Percentiles rank a stretch among this genome's conserved stretches.
Evolutionary conservation across 805 yeast genomes (phyloP).

Genomic region (Maudiozyma turicensis): DNA sequence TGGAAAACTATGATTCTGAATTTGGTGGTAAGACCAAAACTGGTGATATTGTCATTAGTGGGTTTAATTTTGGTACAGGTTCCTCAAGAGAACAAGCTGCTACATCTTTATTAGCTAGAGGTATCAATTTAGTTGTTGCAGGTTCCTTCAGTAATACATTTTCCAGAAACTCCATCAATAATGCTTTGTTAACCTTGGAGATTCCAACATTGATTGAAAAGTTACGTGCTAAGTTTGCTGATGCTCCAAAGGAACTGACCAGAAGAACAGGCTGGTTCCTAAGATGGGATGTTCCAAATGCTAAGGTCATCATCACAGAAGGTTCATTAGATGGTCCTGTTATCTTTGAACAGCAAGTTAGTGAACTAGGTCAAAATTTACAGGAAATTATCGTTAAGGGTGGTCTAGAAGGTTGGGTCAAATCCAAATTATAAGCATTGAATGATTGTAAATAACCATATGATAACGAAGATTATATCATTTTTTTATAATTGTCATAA

Average conservation of each 20-base stretch:
- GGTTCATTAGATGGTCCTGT: slow-evolving; percentile 39
- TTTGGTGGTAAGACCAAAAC: slow-evolving; percentile 73
- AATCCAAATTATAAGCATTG: slow-evolving; percentile 43
- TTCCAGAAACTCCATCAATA: slow-evolving; percentile 91
- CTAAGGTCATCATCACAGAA: slow-evolving; percentile 71
- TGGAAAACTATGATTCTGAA: slow-evolving; percentile 96
- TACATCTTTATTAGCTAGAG: slow-evolving; percentile 92
- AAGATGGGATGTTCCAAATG: slow-evolving; percentile 85
- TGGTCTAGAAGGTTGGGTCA: slow-evolving; percentile 98
- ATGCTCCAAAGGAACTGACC: slow-evolving; percentile 58
- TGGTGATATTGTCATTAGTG: slow-evolving; percentile 84
- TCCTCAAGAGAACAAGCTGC: slow-evolving; percentile 99
- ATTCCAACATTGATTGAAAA: slow-evolving; percentile 76
- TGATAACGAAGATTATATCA: neutral
- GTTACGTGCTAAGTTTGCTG: slow-evolving; percentile 59
- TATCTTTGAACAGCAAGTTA: slow-evolving; percentile 76
- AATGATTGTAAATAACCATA: neutral
- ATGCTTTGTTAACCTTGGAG: slow-evolving; percentile 87
- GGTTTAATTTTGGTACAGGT: slow-evolving; percentile 96
- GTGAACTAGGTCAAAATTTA: slow-evolving; percentile 88
- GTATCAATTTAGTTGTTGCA: slow-evolving; percentile 83
- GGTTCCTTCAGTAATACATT: slow-evolving; percentile 98
- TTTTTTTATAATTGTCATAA: too few relatives aligned
- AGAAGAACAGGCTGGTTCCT: slow-evolving; percentile 91
- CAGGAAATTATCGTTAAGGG: slow-evolving; percentile 97